Conservation (phyloP, 2,329 filamentous ascomycete genomes). For the Gliomastix tumulicola region DNA sequence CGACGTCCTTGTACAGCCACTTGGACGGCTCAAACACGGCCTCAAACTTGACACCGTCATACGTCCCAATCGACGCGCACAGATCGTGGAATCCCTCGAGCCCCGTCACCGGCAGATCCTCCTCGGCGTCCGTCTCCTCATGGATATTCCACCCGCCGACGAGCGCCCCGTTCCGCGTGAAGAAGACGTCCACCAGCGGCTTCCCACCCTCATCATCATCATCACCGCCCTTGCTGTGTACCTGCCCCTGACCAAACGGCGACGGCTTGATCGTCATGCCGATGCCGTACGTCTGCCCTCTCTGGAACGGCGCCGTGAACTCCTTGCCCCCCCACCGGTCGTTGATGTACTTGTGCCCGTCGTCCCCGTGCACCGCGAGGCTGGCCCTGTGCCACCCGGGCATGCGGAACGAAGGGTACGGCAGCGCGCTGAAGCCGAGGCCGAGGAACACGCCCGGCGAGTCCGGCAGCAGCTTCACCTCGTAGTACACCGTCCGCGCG, state of each 20-base stretch:
- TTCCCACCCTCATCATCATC: too few relatives aligned
- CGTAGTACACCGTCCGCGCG: constrained; percentile 61
- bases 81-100: constrained; percentile 67
- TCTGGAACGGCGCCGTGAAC: constrained; percentile 58
- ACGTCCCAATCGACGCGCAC: constrained; percentile 64
- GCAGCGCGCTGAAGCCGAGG: constrained; percentile 64
- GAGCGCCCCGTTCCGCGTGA: constrained; percentile 58
- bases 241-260: not conserved
- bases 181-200: constrained; percentile 43
- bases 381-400: constrained; percentile 77
- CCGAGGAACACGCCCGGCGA: constrained; percentile 44
- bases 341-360: constrained; percentile 70
- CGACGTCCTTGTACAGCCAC: constrained; percentile 44
- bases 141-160: constrained; percentile 64
- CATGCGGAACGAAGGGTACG: constrained; percentile 70
- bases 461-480: constrained; percentile 49
- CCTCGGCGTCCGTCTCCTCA: constrained; percentile 61
- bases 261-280: constrained; percentile 59
- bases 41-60: constrained; percentile 62
- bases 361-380: constrained; percentile 72
- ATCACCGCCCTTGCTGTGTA: too few relatives aligned
- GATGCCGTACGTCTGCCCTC: constrained; percentile 62
- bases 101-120: constrained; percentile 56
- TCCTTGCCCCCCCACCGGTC: constrained; percentile 66
- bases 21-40: constrained; percentile 51